phyloP scores from a whole-genome alignment of 768 basidiomycete species.

The Pholiota molesta region DNA sequence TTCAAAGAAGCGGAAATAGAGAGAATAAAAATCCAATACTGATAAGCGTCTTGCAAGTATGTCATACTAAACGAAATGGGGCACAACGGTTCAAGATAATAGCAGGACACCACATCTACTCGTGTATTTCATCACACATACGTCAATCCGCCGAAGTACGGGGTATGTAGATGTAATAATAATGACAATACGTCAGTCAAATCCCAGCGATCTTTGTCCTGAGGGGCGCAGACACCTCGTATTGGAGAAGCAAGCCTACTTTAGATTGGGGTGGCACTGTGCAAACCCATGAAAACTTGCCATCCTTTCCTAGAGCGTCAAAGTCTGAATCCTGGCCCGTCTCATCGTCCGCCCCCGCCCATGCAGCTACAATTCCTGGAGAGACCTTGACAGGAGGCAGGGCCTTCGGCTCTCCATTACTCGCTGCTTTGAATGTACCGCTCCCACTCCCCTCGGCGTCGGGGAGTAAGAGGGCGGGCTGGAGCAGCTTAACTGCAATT shows the following conservation, averaged over 20 bases:
- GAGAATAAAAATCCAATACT: too few relatives aligned
- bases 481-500: constrained; percentile 45
- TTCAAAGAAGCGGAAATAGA: too few relatives aligned
- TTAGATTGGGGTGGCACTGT: constrained; percentile 34
- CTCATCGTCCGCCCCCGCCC: constrained; percentile 37
- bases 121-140: too few relatives aligned
- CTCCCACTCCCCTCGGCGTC: constrained; percentile 8
- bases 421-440: neutral
- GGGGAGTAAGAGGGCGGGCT: constrained; percentile 30
- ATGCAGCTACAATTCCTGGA: constrained; percentile 34
- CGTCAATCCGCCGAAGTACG: too few relatives aligned
- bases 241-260: constrained; percentile 33
- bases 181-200: neutral
- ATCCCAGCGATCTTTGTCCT: constrained; percentile 24
- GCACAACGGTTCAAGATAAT: too few relatives aligned
- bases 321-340: constrained; percentile 24
- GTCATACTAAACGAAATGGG: too few relatives aligned
- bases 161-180: neutral
- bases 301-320: constrained; percentile 32
- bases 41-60: too few relatives aligned
- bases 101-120: too few relatives aligned
- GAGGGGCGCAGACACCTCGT: constrained; percentile 36
- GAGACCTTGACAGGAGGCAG: constrained; percentile 28
- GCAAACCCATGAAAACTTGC: constrained; percentile 37
- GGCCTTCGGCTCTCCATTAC: constrained; percentile 5